phyloP scores from a whole-genome alignment of 2,329 filamentous ascomycete species.

The Septoria petroselini region DNA sequence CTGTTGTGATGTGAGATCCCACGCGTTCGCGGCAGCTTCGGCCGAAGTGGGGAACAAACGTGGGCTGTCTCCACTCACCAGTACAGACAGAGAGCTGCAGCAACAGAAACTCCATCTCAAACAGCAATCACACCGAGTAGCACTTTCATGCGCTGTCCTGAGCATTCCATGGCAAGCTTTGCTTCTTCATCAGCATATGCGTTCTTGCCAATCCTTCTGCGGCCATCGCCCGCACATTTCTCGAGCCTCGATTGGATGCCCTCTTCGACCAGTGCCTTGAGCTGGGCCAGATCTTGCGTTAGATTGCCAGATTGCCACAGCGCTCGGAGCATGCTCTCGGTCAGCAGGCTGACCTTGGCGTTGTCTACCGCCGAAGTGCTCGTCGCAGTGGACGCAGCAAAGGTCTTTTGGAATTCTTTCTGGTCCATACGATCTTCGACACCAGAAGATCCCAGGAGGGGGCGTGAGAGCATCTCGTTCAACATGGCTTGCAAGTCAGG shows the following conservation, averaged over 20 bases:
- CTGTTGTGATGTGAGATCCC: slow-evolving; percentile 4
- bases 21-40: slow-evolving; percentile 4
- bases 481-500: slow-evolving; percentile 50
- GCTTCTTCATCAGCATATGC: slow-evolving; percentile 39
- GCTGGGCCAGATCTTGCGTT: slow-evolving; percentile 3
- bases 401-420: slow-evolving; percentile 56
- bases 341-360: slow-evolving; percentile 65
- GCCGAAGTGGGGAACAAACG: slow-evolving; percentile 6
- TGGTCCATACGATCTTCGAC: slow-evolving; percentile 48
- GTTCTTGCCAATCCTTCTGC: slow-evolving; percentile 43
- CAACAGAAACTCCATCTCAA: slow-evolving; percentile 1
- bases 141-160: slow-evolving; percentile 33
- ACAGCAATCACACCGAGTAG: slow-evolving; percentile 15
- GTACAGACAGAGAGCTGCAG: too few species aligned
- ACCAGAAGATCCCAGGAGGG: slow-evolving; percentile 47
- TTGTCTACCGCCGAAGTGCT: slow-evolving; percentile 63
- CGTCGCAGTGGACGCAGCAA: slow-evolving; percentile 63
- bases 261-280: slow-evolving; percentile 44
- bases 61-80: too few species aligned
- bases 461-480: slow-evolving; percentile 52
- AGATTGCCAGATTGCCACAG: slow-evolving; percentile 41
- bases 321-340: slow-evolving; percentile 63
- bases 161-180: slow-evolving; percentile 35
- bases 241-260: slow-evolving; percentile 54
- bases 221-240: slow-evolving; percentile 46